These are phyloP conservation scores for Monosporascus sp. DNA, from an alignment of 2,329 filamentous ascomycete genomes.

Conservation along the genomic window DNA sequence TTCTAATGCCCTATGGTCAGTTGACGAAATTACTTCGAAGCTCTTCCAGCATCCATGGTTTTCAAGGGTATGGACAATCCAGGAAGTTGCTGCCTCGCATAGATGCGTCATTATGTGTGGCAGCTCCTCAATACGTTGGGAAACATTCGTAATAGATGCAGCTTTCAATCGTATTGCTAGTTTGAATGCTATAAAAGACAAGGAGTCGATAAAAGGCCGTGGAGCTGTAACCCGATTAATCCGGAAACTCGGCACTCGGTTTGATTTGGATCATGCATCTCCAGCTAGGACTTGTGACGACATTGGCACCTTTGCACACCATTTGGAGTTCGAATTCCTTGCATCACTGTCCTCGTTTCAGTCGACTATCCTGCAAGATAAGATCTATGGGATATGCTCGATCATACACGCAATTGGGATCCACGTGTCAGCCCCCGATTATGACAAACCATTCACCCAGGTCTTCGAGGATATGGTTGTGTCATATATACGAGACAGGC, in stretches of 20 bases:
- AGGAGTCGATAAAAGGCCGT: background rate
- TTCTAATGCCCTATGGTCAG: background rate
- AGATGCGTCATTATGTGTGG: slow-evolving; percentile 4
- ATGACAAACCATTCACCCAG: background rate
- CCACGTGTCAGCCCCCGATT: slow-evolving; percentile 5
- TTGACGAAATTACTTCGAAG: fast-evolving
- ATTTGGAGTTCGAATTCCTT: background rate
- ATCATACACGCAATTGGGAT: slow-evolving; percentile 1
- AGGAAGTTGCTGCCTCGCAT: slow-evolving; percentile 7
- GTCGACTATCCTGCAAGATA: slow-evolving; percentile 2
- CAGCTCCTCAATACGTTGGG: slow-evolving; percentile 5
- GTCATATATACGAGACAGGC: slow-evolving; percentile 2
- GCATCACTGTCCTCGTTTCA: background rate
- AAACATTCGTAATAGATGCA: background rate
- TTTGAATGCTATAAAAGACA: no score
- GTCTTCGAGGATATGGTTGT: slow-evolving; percentile 5
- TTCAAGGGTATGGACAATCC: slow-evolving; percentile 10
- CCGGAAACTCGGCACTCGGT: background rate
- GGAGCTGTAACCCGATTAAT: background rate
- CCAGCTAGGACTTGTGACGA: background rate
- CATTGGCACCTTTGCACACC: fast-evolving
- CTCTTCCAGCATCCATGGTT: slow-evolving; percentile 8
- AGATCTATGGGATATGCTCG: slow-evolving; percentile 4
- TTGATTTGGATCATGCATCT: background rate
- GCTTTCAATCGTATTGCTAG: fast-evolving